Conservation (phyloP, 129 eudicot species). For the Escallonia rubra region DNA sequence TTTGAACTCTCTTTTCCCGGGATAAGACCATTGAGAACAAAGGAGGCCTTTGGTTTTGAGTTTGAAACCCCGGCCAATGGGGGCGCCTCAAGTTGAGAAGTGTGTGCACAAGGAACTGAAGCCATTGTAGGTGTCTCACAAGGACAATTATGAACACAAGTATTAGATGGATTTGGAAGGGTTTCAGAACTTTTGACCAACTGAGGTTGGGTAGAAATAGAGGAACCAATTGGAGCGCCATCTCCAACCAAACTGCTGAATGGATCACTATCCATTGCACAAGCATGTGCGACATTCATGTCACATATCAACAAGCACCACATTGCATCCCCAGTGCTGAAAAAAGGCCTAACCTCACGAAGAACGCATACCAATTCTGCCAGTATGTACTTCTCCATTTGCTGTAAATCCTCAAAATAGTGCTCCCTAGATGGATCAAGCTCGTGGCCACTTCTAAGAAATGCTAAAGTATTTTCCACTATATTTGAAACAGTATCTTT, state of each 20-base stretch:
- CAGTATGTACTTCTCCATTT: conserved; percentile 77
- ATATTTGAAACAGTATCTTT: conserved; percentile 67
- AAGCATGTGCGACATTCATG: conserved; percentile 92
- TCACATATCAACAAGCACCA: conserved; percentile 94
- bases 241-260: conserved; percentile 47
- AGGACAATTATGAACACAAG: conserved; percentile 31
- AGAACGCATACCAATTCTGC: conserved; percentile 89
- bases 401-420: conserved; percentile 77
- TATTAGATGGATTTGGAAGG: conserved; percentile 27
- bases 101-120: conserved; percentile 31
- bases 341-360: conserved; percentile 81
- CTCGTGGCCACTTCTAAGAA: conserved; percentile 67
- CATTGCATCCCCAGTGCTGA: conserved; percentile 97
- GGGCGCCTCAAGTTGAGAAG: conserved; percentile 23
- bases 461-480: conserved; percentile 68
- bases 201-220: conserved; percentile 36
- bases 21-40: conserved; percentile 39
- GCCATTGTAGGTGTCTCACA: conserved; percentile 32
- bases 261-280: conserved; percentile 74
- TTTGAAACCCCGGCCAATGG: conserved; percentile 29
- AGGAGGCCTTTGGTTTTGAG: conserved; percentile 36
- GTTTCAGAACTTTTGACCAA: conserved; percentile 31
- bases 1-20: conserved; percentile 45
- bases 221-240: conserved; percentile 34
- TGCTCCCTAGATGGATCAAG: conserved; percentile 54